Base-by-base conservation (phyloP, 2,329 filamentous ascomycete species). In the Madurella fahalii region DNA sequence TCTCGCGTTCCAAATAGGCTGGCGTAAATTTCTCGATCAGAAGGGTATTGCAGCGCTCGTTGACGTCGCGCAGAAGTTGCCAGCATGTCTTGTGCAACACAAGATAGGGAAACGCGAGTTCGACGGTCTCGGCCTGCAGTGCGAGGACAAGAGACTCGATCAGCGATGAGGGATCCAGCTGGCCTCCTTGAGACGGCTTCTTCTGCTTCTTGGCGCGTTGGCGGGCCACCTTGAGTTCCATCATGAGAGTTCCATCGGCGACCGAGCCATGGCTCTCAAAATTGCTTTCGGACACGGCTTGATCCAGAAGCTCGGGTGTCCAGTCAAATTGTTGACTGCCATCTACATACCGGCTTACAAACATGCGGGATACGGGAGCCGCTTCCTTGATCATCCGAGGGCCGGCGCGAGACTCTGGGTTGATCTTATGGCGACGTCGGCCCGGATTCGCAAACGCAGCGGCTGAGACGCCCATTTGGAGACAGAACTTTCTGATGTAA, bases 51-150 rank as follows among this genome's bases (percentile, higher is more conserved):
- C 68, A 71, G 2, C 53, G 52, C 2, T 70, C 58, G 9, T 65
- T 66, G 4, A 75, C 57, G 1, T 40, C 20, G 2, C 68, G 64
- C 9, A 78, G 67, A 2, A 74, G 45, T 13, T 54, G 56, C 73
- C 73, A 78, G 63, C 70, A 73, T 25, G 54, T 50, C 2, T 69
- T 67, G 57, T 77, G 76, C 55, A 78, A 59, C 5, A 44, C 13
- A 31, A 75, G 57, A 51, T 74, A 74, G n/a, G 75, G 72, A 47
- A 76, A 73, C 0, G 61, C 58, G 4, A 75, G 48, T 55, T 74
- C 70, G 1, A 70, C 3, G 0, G 65, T 52, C 56, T 78, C 75
- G 7, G 58, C 62, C 1, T 73, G 60, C 2, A 77, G 63, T 0
- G 69, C 63, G 11, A 68, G 54, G 2, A 62, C 58, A 2, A 77